Evolutionary conservation across 176 grass and related monocot species (phyloP).

Genomic region (Triticum dicoccoides): DNA sequence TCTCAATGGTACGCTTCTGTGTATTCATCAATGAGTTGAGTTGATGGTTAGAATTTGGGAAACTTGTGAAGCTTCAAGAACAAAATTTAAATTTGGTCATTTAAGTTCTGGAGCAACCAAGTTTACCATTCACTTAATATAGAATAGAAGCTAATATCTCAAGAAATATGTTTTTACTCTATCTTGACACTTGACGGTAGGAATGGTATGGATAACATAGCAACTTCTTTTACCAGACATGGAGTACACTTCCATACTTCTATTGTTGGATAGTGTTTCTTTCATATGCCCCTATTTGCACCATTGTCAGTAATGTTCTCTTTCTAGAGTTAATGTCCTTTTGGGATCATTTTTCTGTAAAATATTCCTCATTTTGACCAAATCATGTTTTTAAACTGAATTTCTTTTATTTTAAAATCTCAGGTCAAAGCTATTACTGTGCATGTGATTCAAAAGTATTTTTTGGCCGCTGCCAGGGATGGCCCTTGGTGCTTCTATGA

Average conservation of each 20-base stretch:
- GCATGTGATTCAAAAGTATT: conserved; percentile 82
- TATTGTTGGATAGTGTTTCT: background rate
- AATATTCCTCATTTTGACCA: conserved; percentile 51
- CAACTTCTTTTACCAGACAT: too few species aligned
- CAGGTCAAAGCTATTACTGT: conserved; percentile 90
- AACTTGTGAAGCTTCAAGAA: too few species aligned
- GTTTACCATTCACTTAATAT: too few species aligned
- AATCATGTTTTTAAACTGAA: background rate
- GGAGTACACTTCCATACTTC: background rate
- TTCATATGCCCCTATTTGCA: background rate
- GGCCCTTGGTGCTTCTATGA: conserved; percentile 55
- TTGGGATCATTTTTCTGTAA: background rate
- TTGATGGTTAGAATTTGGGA: too few species aligned
- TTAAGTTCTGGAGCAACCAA: too few species aligned
- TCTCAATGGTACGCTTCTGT: too few species aligned
- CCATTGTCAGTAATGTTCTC: background rate
- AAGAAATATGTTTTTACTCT: too few species aligned
- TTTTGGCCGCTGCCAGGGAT: conserved; percentile 80
- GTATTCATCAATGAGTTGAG: too few species aligned
- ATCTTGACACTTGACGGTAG: too few species aligned
- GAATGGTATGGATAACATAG: too few species aligned
- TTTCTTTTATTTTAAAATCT: background rate
- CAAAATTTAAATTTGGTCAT: too few species aligned
- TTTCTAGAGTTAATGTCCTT: background rate
- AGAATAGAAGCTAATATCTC: too few species aligned